A percentile compares a stretch with the other conserved stretches of the same genome.
phyloP scores from a whole-genome alignment of 2,329 filamentous ascomycete species.

The Pseudocercospora crystallina region DNA sequence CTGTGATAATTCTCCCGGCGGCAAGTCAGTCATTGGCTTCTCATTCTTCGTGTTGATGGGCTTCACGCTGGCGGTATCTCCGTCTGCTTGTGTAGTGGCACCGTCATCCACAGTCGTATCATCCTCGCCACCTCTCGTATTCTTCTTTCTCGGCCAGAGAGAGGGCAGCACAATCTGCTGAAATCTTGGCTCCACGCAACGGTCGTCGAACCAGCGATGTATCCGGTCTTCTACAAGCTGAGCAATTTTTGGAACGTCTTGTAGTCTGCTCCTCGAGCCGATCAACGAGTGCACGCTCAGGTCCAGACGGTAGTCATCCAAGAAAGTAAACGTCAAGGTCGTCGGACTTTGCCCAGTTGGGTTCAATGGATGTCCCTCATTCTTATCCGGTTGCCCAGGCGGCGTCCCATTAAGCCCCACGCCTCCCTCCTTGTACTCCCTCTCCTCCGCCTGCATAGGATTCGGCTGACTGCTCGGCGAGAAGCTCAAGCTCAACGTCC shows the following conservation, averaged over 20 bases:
- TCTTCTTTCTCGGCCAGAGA: slow-evolving; percentile 81
- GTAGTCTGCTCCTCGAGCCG: slow-evolving; percentile 73
- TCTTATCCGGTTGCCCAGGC: slow-evolving; percentile 27
- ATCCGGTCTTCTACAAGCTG: slow-evolving; percentile 77
- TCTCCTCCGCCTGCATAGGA: slow-evolving; percentile 31
- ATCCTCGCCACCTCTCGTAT: slow-evolving; percentile 70
- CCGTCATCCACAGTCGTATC: slow-evolving; percentile 48
- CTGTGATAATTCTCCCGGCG: slow-evolving; percentile 5
- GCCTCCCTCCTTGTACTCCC: slow-evolving; percentile 15
- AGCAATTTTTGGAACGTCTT: slow-evolving; percentile 86
- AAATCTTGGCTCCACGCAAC: slow-evolving; percentile 80
- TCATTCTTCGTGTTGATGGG: slow-evolving; percentile 19
- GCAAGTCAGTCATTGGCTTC: slow-evolving; percentile 1
- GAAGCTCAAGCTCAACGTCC: slow-evolving; percentile 89
- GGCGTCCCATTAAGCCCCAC: slow-evolving; percentile 7
- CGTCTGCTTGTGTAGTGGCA: slow-evolving; percentile 16
- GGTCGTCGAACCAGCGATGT: slow-evolving; percentile 85
- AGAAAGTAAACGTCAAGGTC: slow-evolving; percentile 90
- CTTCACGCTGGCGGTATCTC: slow-evolving; percentile 9
- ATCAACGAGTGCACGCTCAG: slow-evolving; percentile 78
- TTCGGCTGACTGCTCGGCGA: slow-evolving; percentile 61
- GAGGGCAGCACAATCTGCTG: slow-evolving; percentile 82
- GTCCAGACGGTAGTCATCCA: slow-evolving; percentile 82
- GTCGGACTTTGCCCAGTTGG: slow-evolving; percentile 56
- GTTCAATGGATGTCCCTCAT: slow-evolving; percentile 35